Evolutionary conservation across 75 land plant species (phyloP).

Genomic region (Sequoia sempervirens): DNA sequence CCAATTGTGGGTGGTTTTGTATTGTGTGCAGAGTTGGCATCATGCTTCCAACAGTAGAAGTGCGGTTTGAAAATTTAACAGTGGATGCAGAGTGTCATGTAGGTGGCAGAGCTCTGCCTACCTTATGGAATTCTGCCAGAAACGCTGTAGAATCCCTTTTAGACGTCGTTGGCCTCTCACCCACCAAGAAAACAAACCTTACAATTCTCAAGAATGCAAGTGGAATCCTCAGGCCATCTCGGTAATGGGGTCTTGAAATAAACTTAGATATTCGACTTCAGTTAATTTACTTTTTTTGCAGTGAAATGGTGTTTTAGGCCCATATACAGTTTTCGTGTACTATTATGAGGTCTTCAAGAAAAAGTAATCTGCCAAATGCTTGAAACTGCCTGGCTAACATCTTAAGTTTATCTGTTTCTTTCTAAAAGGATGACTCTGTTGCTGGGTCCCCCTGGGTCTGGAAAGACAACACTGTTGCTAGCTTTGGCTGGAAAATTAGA

Average conservation of each 20-base stretch:
- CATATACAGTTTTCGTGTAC: not conserved
- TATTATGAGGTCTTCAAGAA: not conserved
- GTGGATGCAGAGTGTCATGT: slow-evolving; percentile 68
- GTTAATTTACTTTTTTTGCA: not conserved
- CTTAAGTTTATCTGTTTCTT: not conserved
- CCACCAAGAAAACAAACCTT: slow-evolving; percentile 50
- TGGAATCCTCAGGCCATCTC: slow-evolving; percentile 71
- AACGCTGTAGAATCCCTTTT: slow-evolving; percentile 50
- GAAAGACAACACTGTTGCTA: slow-evolving; percentile 69
- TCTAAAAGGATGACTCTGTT: slow-evolving; percentile 67
- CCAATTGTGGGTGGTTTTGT: not conserved
- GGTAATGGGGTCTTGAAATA: slow-evolving; percentile 23
- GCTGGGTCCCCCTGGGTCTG: slow-evolving; percentile 83
- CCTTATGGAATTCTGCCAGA: slow-evolving; percentile 54
- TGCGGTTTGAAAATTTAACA: slow-evolving; percentile 66
- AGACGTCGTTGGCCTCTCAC: slow-evolving; percentile 37
- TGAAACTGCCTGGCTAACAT: not conserved
- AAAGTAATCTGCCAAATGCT: not conserved
- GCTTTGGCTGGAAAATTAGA: slow-evolving; percentile 84
- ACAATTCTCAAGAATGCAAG: slow-evolving; percentile 66
- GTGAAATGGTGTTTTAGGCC: not conserved
- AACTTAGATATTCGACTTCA: not conserved
- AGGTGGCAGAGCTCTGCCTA: slow-evolving; percentile 75
- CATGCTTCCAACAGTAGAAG: slow-evolving; percentile 74
- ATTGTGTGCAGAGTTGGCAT: slow-evolving; percentile 70